Evolutionary conservation across 495 filamentous ascomycete species (phyloP).

Genomic region (Aspergillus avenaceus): DNA sequence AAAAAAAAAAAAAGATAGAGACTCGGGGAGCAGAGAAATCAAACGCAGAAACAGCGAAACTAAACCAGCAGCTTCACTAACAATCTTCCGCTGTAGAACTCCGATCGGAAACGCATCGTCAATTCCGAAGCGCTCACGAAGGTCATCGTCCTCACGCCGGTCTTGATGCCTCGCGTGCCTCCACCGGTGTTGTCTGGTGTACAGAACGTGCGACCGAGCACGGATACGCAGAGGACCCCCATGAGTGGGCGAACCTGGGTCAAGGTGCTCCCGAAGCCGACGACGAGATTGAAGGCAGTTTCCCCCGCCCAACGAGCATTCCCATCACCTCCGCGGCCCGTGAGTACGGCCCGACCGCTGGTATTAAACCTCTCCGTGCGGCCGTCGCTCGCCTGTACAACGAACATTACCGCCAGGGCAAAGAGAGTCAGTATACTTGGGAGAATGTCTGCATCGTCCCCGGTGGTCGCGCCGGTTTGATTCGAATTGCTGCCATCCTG

Average conservation of each 20-base stretch:
- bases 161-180: conserved; percentile 77
- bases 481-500: conserved; percentile 89
- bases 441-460: conserved; percentile 99
- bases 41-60: neutral
- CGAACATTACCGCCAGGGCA: conserved; percentile 81
- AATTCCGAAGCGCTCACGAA: conserved; percentile 82
- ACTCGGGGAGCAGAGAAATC: conserved; percentile 7
- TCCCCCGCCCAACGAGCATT: conserved; percentile 77
- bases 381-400: conserved; percentile 95
- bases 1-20: neutral
- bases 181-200: conserved; percentile 83
- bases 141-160: conserved; percentile 87
- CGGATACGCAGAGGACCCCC: conserved; percentile 77
- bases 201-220: conserved; percentile 76
- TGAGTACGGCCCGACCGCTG: conserved; percentile 91
- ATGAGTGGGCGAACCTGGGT: conserved; percentile 86
- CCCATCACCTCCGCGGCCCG: conserved; percentile 70
- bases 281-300: conserved; percentile 86
- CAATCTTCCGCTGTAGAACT: conserved; percentile 46
- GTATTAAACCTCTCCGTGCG: conserved; percentile 83
- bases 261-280: conserved; percentile 95
- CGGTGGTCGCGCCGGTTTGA: conserved; percentile 86
- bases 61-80: neutral
- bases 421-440: conserved; percentile 91
- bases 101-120: conserved; percentile 73